Conservation (phyloP, 2,329 filamentous ascomycete species). For the Coniochaeta hoffmannii region DNA sequence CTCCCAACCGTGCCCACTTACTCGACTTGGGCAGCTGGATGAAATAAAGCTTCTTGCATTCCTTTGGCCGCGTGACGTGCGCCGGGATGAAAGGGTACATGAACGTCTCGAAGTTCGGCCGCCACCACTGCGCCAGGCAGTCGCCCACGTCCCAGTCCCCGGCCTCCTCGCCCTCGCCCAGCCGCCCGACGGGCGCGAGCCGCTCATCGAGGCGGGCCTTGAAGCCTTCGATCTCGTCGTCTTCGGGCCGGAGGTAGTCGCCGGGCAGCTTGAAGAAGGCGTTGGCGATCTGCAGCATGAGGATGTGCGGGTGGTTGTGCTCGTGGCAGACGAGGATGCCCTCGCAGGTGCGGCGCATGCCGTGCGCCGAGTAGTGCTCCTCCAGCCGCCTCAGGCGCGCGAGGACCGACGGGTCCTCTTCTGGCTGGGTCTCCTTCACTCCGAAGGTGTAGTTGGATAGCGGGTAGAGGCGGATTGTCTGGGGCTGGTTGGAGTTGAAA, state of each 20-base stretch:
- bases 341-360: conserved; percentile 96
- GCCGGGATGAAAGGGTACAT: conserved; percentile 98
- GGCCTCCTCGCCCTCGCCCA: conserved; percentile 73
- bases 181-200: conserved; percentile 81
- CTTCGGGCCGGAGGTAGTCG: conserved; percentile 83
- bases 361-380: conserved; percentile 85
- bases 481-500: conserved; percentile 85
- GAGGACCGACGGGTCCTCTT: conserved; percentile 93
- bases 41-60: conserved; percentile 98
- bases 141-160: conserved; percentile 94
- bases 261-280: conserved; percentile 99
- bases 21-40: conserved; percentile 90
- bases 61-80: conserved; percentile 92
- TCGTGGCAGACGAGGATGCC: conserved; percentile 97
- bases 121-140: conserved; percentile 96
- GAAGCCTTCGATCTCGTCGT: conserved; percentile 93
- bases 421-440: conserved; percentile 95
- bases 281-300: conserved; percentile 99
- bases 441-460: conserved; percentile 98
- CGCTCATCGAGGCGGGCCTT: conserved; percentile 88
- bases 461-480: conserved; percentile 85
- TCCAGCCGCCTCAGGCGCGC: conserved; percentile 90
- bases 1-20: conserved; percentile 33
- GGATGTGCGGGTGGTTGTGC: conserved; percentile 96
- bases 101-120: conserved; percentile 98